Evolutionary conservation across 306 rosid genomes (phyloP).

Genomic region (Oxytropis ochrocephala): DNA sequence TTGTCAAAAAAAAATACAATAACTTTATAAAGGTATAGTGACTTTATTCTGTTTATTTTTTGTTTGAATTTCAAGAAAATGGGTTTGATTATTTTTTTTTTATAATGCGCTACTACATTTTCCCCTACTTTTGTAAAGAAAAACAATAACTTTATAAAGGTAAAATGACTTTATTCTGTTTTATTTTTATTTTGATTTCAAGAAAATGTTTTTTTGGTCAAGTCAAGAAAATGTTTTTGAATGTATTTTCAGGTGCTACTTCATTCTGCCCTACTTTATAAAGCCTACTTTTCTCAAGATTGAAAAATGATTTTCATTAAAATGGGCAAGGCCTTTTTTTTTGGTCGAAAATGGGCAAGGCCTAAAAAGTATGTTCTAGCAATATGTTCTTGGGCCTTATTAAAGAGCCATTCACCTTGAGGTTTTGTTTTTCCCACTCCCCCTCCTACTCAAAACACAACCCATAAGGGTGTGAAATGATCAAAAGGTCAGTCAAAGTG

Average conservation of each 20-base stretch:
- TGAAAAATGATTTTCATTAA: too few species aligned
- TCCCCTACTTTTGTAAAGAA: background rate
- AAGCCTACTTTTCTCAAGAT: too few species aligned
- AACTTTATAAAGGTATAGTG: constrained; percentile 8
- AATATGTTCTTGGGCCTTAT: too few species aligned
- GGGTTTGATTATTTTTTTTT: background rate
- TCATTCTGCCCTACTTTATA: background rate
- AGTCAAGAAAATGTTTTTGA: background rate
- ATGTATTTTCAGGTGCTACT: background rate
- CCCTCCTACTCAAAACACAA: too few species aligned
- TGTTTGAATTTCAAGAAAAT: background rate
- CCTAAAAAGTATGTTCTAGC: too few species aligned
- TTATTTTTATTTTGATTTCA: background rate
- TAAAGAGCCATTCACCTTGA: too few species aligned
- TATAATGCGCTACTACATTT: background rate
- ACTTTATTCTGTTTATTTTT: background rate
- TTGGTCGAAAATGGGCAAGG: too few species aligned
- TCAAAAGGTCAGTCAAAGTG: too few species aligned
- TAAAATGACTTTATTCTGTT: background rate
- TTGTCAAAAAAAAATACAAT: too few species aligned
- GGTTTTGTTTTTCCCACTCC: too few species aligned
- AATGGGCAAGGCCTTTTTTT: too few species aligned
- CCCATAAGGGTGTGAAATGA: too few species aligned
- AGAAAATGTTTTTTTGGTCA: background rate
- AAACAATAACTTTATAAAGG: constrained; percentile 2